Evolutionary conservation across 371 early-diverging fungal genomes (phyloP), one percentile per base, ranked within the genome.

Genomic region (Rhizomucor miehei): DNA sequence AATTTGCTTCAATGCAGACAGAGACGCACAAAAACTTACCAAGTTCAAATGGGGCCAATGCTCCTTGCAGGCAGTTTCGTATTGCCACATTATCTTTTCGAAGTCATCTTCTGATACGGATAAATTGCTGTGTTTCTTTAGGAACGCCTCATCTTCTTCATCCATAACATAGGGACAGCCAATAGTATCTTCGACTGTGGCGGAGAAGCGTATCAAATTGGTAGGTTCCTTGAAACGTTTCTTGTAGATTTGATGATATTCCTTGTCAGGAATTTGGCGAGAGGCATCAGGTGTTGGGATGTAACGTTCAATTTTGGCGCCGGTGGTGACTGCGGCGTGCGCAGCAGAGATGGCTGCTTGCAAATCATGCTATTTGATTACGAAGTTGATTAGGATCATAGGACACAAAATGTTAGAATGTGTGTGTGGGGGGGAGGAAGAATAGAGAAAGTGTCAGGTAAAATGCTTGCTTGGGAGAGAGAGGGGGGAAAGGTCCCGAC

Each of bases 231-330:
- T 70, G 63, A 86, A 93, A 29, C 71, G 74, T 1, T 80, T 77
- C 51, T 65, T 77, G 62, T 97, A 95, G 52, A 85, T 76, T 35
- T 67, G 62, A 21, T 77, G 75, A 57, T 88, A 91, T 41, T 87
- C 84, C 14, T 75, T 72, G 4, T 54, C 21, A 21, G 61, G 48
- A n/a, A 89, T 82, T 25, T 75, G 67, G 34, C 73, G 67, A 10
- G 89, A 88, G n/a, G 97, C 96, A 78, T 94, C 93, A 3, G 98
- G 98, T 1, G 91, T 92, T 2, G 98, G 98, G 62, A 97, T 98
- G 58, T 86, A 87, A n/a, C 77, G 66, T 46, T 65, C 65, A 45
- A 82, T 73, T 29, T 71, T 59, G 48, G 82, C 80, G 39, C 81
- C 80, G 5, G 81, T 81, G 9, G 79, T 70, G 17, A 81, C 81